Evolutionary conservation across 1,284 basidiomycete species (phyloP).

Genomic region (Phaffia rhodozyma): DNA sequence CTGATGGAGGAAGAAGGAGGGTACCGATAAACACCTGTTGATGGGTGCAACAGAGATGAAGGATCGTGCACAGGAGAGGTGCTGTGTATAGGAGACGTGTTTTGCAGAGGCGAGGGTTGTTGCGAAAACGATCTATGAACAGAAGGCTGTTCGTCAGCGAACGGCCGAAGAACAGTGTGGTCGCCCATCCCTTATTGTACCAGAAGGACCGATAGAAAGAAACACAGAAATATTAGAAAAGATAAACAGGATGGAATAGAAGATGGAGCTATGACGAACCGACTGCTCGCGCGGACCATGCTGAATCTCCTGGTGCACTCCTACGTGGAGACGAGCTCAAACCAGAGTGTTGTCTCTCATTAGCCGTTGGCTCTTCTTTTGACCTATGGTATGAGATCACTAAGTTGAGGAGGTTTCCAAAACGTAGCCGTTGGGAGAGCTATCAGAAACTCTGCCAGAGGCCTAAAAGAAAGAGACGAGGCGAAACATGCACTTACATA

Average conservation of each 20-base stretch:
- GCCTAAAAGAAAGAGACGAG: too few species aligned
- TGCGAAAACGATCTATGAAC: conserved; percentile 1
- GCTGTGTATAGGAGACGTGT: not conserved
- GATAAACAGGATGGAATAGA: too few species aligned
- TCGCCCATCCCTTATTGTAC: conserved; percentile 4
- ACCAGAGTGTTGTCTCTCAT: not conserved
- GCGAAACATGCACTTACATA: not conserved
- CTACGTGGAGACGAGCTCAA: not conserved
- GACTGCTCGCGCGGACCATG: conserved; percentile 11
- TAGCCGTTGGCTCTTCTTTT: conserved; percentile 1
- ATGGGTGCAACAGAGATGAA: not conserved
- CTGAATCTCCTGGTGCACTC: not conserved
- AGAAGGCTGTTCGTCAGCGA: not conserved
- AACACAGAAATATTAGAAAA: too few species aligned
- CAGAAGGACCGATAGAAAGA: too few species aligned
- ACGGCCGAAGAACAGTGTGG: not conserved
- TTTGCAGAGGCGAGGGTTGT: not conserved
- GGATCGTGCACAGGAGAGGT: not conserved
- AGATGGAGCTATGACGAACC: not conserved
- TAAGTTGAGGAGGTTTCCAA: too few species aligned
- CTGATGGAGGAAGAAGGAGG: not conserved
- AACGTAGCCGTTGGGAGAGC: not conserved
- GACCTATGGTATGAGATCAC: conserved; percentile 7
- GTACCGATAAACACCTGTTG: not conserved
- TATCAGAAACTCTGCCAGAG: not conserved